Base-by-base conservation (phyloP, 2,329 filamentous ascomycete species). In the Talaromyces sp. region DNA sequence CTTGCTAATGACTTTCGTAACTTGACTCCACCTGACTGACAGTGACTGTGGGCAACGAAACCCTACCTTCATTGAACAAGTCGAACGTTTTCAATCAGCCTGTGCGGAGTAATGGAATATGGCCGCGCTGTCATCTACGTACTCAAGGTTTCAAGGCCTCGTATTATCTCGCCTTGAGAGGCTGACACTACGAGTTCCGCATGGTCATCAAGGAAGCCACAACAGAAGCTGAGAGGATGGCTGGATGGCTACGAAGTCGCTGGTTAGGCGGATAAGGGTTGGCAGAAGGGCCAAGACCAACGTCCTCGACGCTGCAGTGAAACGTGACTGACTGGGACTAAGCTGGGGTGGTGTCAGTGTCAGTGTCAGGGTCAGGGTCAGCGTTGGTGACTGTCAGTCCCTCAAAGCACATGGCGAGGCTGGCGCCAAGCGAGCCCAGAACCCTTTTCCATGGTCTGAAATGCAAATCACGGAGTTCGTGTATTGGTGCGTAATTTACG, bases 331-430 rank as follows among this genome's bases (percentile, higher is more conserved):
- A 33, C 28, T 6, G 16, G 16, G 46, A 18, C 25, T 50, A 28
- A 48, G 18, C 14, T 50, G 46, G n/a, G n/a, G n/a, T n/a, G n/a
- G n/a, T n/a, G n/a, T n/a, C 46, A 50, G 6, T 31, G 25, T n/a
- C 46, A 16, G 12, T 25, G 42, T 25, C 18, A 25, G 42, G 42
- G 42, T 12, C 3, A 44, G 42, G 6, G 28, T 28, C 6, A 28
- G 28, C n/a, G n/a, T 28, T 28, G 6, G 44, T 48, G 16, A 50
- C 14, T 28, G 23, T 33, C 50, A 54, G 31, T 21, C 31, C 2
- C n/a, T 54, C 50, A 23, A n/a, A 54, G 31, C 50, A 37, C 50
- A 54, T 35, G 50, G 50, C 50, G 50, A 54, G 50, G 50, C 50
- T 54, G 50, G 37, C n/a, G 50, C 50, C 50, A 37, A 54, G 50